Evolutionary conservation across 352 stramenopile species (phyloP), one percentile per base, ranked within the genome.

Genomic region (Discostella stelligera): DNA sequence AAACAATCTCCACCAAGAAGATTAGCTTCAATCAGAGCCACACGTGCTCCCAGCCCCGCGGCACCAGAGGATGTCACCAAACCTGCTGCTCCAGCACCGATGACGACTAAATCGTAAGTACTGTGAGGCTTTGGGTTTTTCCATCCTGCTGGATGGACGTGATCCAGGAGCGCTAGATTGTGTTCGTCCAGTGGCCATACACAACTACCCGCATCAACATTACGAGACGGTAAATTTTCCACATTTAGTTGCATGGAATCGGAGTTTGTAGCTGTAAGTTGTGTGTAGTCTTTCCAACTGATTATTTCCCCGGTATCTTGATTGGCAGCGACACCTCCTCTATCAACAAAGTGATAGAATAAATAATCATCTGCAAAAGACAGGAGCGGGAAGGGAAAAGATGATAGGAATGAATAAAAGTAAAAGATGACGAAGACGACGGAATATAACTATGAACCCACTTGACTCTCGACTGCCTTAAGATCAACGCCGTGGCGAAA

Each of bases 1-100:
- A 95, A 64, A 63, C 90, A 95, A 78, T 93, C 89, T 48, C 90
- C 90, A 54, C 90, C 90, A 32, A 93, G 71, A 50, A 92, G 74
- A 64, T 92, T 78, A 39, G 37, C 37, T 8, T 44, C 37, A 44
- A 44, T 44, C 7, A 44, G 37, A 14, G 77, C 86, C 30, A 87
- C 79, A 39, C 85, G 85, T 44, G 74, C 83, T 27, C 85, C 79
- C 18, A 86, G 60, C 18, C 83, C 79, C 11, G 84, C 84, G 11
- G 74, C 66, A 53, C 80, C 70, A 18, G 74, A 63, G 13, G 83
- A 76, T 8, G 80, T 73, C 6, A 89, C 83, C 21, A 92, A 67
- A 25, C 87, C 87, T 21, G 70, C 85, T 18, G 84, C 66, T 41
- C 89, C 89, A 32, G 73, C 87, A 56, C 89, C 89, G 75, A 94